phyloP scores from a whole-genome alignment of 2,329 filamentous ascomycete genomes.

The Mycosphaerelloides madeirae region DNA sequence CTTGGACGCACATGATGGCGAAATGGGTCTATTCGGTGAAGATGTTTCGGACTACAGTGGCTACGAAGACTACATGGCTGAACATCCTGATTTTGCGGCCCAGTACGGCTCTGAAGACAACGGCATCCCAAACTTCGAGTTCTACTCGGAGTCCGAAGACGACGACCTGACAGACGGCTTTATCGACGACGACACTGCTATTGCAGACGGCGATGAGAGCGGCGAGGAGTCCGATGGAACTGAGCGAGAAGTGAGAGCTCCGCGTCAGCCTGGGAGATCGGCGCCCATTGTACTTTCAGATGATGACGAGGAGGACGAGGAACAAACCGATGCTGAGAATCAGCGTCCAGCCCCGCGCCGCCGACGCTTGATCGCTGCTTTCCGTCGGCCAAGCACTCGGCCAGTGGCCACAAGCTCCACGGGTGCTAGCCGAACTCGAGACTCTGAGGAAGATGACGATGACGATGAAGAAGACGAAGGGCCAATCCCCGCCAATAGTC shows the following conservation, averaged over 20 bases:
- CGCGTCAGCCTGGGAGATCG: constrained; percentile 2
- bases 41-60: not conserved
- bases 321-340: constrained; percentile 1
- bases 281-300: constrained; percentile 18
- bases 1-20: constrained; percentile 33
- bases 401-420: constrained; percentile 6
- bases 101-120: no score
- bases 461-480: constrained; percentile 14
- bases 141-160: no score
- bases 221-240: constrained; percentile 14
- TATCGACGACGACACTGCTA: constrained; percentile 13
- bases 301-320: constrained; percentile 19
- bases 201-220: constrained; percentile 13
- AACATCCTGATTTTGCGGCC: constrained; percentile 3
- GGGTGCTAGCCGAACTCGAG: constrained; percentile 9
- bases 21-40: constrained; percentile 11
- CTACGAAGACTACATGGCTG: constrained; percentile 4
- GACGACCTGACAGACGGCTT: constrained; percentile 18
- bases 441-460: constrained; percentile 13
- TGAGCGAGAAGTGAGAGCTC: constrained; percentile 3
- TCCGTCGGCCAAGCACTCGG: not conserved
- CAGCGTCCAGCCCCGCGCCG: constrained; percentile 1
- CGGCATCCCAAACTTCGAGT: no score
- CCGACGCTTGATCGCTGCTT: constrained; percentile 1
- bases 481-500: constrained; percentile 8